These are phyloP conservation scores for Aspergillus steynii DNA, from an alignment of 495 filamentous ascomycete genomes.

Conservation along the genomic window DNA sequence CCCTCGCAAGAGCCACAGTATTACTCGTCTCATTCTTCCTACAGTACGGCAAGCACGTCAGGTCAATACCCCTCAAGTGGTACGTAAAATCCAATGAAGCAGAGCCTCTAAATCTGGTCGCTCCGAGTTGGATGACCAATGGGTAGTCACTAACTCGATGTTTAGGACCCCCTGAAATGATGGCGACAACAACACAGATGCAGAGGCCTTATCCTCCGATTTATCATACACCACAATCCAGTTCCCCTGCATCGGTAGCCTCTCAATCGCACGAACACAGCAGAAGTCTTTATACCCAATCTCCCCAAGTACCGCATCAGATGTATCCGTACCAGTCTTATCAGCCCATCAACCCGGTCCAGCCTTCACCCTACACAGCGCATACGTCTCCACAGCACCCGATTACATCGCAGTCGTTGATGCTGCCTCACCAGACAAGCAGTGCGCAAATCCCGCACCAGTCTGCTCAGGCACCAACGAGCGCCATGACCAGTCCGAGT, in stretches of 20 bases:
- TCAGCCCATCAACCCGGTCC: slow-evolving; percentile 67
- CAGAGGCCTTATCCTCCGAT: slow-evolving; percentile 84
- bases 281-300: slow-evolving; percentile 78
- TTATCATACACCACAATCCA: slow-evolving; percentile 94
- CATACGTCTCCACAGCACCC: slow-evolving; percentile 69
- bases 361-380: slow-evolving; percentile 72
- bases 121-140: background rate
- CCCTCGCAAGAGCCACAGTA: slow-evolving; percentile 68
- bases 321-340: slow-evolving; percentile 78
- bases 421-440: slow-evolving; percentile 69
- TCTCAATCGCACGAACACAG: slow-evolving; percentile 87
- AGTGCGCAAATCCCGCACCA: slow-evolving; percentile 60
- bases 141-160: background rate
- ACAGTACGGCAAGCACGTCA: slow-evolving; percentile 67
- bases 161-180: slow-evolving; percentile 82
- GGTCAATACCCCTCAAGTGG: slow-evolving; percentile 78
- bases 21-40: slow-evolving; percentile 69
- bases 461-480: slow-evolving; percentile 41
- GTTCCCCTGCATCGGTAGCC: slow-evolving; percentile 93
- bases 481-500: slow-evolving; percentile 33
- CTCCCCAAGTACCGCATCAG: slow-evolving; percentile 72
- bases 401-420: slow-evolving; percentile 61
- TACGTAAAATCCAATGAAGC: slow-evolving; percentile 44
- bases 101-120: background rate
- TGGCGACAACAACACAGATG: slow-evolving; percentile 86